Evolutionary conservation across 371 early-diverging fungal genomes (phyloP), one percentile per base, ranked within the genome.

Genomic region (Mucor piriformis): DNA sequence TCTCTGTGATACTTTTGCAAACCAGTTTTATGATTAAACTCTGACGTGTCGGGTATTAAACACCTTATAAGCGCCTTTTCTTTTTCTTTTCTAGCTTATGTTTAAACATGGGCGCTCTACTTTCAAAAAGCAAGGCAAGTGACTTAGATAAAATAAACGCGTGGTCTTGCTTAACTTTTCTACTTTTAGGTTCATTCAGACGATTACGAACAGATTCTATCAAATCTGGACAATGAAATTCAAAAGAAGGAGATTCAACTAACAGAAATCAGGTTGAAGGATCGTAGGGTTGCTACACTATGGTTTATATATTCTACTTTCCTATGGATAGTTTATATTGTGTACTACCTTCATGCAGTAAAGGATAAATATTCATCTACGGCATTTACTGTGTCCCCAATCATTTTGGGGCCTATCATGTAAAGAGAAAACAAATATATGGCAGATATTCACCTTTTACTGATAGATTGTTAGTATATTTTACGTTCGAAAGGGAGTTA

Each of bases 181-280:
- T 25, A 13, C 20, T 12, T 2, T 23, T 56, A 74, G 69, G 63
- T 50, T 25, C 66, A 66, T 51, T 63, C 74, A n/a, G 62, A 71
- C 27, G 87, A 91, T 72, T 94, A 84, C 66, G 92, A 93, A 74
- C 79, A 87, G 62, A 84, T 93, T 33, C 79, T 94, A 12, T 86
- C 89, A 4, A 82, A 83, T 27, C 79, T 93, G 15, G 95, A 92
- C 72, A 82, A 76, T 43, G 81, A 87, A 32, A 89, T 94, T 48
- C 76, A 83, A 60, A 82, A 76, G 51, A 83, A 90, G 2, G 90
- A 92, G 65, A 55, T 86, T 34, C 77, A 81, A 50, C 73, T 87
- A 32, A 76, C 81, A 15, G 83, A 79, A 49, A 79, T 91, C 47
- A 64, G 78, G 42, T 46, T 84, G 10, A 82, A 90, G 1, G 81